Evolutionary conservation across 345 rosid species (phyloP).

Genomic region (Gossypium bickii): DNA sequence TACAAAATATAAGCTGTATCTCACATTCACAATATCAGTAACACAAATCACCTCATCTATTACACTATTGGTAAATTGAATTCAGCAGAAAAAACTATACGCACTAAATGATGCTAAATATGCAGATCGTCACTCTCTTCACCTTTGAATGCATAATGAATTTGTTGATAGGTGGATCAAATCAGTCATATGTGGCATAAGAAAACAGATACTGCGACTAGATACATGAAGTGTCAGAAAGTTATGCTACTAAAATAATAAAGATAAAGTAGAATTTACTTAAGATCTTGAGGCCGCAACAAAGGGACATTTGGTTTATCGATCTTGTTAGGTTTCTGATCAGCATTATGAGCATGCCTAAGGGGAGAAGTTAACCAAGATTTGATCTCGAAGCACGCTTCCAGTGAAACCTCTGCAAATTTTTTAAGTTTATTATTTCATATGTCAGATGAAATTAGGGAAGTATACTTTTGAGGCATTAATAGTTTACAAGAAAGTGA

Average conservation of each 20-base stretch:
- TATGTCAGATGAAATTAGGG: neutral
- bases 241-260: neutral
- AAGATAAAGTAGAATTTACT: slow-evolving; percentile 33
- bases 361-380: slow-evolving; percentile 87
- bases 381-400: slow-evolving; percentile 76
- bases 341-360: slow-evolving; percentile 39
- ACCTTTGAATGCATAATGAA: neutral
- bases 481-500: slow-evolving; percentile 1
- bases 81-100: neutral
- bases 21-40: neutral
- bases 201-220: neutral
- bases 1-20: neutral
- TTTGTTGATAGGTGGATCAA: neutral
- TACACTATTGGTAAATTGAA: neutral
- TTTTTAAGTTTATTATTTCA: neutral
- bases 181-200: neutral
- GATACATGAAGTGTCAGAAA: neutral
- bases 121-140: neutral
- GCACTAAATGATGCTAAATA: neutral
- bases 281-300: slow-evolving; percentile 74
- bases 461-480: neutral
- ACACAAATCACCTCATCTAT: neutral
- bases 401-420: slow-evolving; percentile 84
- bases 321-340: slow-evolving; percentile 34
- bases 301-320: slow-evolving; percentile 40